Evolutionary conservation across 306 rosid species (phyloP).

Genomic region (Morella rubra): DNA sequence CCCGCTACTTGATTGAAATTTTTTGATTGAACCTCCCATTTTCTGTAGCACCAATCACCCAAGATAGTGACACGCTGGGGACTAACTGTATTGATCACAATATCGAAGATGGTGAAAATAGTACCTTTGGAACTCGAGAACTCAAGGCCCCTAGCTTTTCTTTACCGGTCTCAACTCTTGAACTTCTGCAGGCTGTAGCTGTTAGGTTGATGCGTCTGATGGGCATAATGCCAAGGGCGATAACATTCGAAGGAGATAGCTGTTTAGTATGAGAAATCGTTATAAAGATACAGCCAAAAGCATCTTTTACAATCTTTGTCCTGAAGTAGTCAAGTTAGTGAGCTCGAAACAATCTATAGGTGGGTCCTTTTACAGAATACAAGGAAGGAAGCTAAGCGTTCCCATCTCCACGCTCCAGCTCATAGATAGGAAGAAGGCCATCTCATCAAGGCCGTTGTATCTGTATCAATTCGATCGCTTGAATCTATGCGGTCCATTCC

Average conservation of each 20-base stretch:
- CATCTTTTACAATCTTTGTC: not conserved
- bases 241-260: not conserved
- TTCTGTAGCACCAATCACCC: not conserved
- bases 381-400: not conserved
- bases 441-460: not conserved
- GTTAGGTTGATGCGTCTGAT: not conserved
- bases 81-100: too few relatives aligned
- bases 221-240: not conserved
- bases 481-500: too few relatives aligned
- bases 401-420: not conserved
- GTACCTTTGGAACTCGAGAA: not conserved
- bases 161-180: not conserved
- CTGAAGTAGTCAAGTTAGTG: not conserved
- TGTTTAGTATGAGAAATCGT: too few relatives aligned
- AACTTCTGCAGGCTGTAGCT: not conserved
- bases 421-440: not conserved
- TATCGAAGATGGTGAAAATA: too few relatives aligned
- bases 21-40: not conserved
- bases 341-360: not conserved
- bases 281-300: not conserved
- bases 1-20: not conserved
- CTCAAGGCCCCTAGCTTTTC: not conserved
- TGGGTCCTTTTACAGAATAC: not conserved
- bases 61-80: too few relatives aligned
- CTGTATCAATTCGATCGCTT: too few relatives aligned